A percentile compares a stretch with the other conserved stretches of the same genome.
phyloP scores from a whole-genome alignment of 495 filamentous ascomycete genomes.

The Penicillium verhagenii region DNA sequence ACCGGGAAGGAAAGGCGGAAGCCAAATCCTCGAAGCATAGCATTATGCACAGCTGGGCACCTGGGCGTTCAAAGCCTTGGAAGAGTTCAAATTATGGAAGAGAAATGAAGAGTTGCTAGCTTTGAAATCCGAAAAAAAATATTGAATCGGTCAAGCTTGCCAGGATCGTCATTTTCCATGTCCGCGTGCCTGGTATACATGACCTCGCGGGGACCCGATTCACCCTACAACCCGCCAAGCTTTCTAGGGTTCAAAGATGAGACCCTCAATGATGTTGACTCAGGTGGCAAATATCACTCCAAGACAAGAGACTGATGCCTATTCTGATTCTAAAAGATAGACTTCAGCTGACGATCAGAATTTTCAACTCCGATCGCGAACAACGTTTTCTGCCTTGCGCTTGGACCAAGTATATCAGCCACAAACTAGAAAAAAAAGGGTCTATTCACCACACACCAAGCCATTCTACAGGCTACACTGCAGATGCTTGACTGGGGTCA shows the following conservation, averaged over 20 bases:
- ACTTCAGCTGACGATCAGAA: conserved; percentile 12
- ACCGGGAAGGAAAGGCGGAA: too few relatives aligned
- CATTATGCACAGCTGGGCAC: too few relatives aligned
- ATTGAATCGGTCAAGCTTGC: too few relatives aligned
- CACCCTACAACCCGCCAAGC: background rate
- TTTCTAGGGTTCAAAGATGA: too few relatives aligned
- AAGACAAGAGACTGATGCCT: background rate
- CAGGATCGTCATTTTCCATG: too few relatives aligned
- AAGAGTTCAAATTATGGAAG: too few relatives aligned
- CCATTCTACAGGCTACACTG: background rate
- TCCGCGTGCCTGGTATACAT: background rate
- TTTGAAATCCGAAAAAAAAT: too few relatives aligned
- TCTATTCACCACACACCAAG: background rate
- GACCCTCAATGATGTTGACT: background rate
- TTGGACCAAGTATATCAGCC: conserved; percentile 14
- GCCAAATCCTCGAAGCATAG: too few relatives aligned
- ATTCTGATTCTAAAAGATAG: background rate
- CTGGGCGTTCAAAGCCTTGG: too few relatives aligned
- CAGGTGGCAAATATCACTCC: background rate
- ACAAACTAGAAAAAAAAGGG: conserved; percentile 7
- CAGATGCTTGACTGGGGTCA: background rate
- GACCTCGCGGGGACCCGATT: background rate
- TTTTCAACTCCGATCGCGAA: conserved; percentile 5
- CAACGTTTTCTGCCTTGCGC: conserved; percentile 25
- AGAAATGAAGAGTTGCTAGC: too few relatives aligned